Evolutionary conservation across 73 alveolate genomes (phyloP), one percentile per base, ranked within the genome.

Genomic region (Paramecium bursaria): DNA sequence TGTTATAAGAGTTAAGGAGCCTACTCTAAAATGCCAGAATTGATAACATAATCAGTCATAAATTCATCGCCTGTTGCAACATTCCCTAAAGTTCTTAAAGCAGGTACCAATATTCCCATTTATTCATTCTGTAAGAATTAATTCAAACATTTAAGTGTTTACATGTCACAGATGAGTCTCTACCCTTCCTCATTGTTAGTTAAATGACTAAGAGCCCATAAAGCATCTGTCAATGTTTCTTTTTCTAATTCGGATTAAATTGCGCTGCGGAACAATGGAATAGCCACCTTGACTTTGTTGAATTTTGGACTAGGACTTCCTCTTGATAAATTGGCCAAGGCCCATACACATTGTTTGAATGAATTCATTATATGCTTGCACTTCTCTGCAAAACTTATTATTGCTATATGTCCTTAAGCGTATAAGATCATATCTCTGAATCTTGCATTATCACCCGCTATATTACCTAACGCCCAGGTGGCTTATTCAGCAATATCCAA

Each of bases 391-490:
- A 25, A 3, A 0, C 10, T 50, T 19, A 10, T 3, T 15, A 1
- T 50, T 25, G 2, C 31, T 15, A 25, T 0, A 9, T 25, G 73
- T 25, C 73, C 73, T 15, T 42, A 93, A 22, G 50, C 86, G 13
- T 74, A 48, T 10, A 91, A 88, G 61, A 95, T 85, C 2, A 74
- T 19, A 57, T 86, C 92, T 74, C 97, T 85, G 21, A 51, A 82
- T 55, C 91, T 86, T 46, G 11, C 14, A 51, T 90, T 74, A 13
- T 93, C 99, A 15, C 95, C 96, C 2, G 97, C 94, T 73, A 95
- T 91, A 86, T 95, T 95, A 35, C 96, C 98, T 3, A 95, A 75
- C 1, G 95, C 88, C 99, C 97, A 93, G 48, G 90, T 77, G 0
- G 94, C 92, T 57, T 93, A 95, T 49, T 90, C 92, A 7, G 80